A percentile compares a stretch with the other conserved stretches of the same genome.
Conservation (phyloP, 169 alveolate genomes). For the Babesia gibsoni region DNA sequence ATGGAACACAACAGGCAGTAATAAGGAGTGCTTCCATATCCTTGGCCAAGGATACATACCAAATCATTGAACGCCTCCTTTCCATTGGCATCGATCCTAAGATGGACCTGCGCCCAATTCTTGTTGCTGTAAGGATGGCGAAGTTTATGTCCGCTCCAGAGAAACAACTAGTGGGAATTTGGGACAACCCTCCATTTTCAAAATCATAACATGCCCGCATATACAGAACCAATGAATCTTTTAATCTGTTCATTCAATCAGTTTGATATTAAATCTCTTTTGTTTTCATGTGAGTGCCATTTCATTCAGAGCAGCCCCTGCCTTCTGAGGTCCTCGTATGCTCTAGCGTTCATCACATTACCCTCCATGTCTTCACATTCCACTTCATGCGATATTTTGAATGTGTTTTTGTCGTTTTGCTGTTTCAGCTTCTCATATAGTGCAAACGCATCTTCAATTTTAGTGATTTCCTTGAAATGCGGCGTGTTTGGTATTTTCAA, state of each 20-base stretch:
- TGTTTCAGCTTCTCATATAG: slow-evolving; percentile 90
- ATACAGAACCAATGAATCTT: no score
- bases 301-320: slow-evolving; percentile 88
- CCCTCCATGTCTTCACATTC: slow-evolving; percentile 98
- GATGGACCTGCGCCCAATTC: background rate
- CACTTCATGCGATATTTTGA: slow-evolving; percentile 89
- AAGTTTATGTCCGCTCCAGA: background rate
- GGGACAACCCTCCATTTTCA: slow-evolving; percentile 12
- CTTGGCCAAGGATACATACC: background rate
- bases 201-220: background rate
- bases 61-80: background rate
- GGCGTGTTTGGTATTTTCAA: slow-evolving; percentile 98
- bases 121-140: slow-evolving; percentile 3
- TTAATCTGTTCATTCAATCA: no score
- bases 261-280: no score
- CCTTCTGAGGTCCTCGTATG: slow-evolving; percentile 88
- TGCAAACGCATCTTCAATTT: slow-evolving; percentile 82
- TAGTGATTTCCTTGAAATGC: slow-evolving; percentile 90
- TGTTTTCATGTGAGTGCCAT: no score
- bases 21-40: slow-evolving; percentile 1
- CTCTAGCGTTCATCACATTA: slow-evolving; percentile 89
- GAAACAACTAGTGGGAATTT: slow-evolving; percentile 5
- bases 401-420: slow-evolving; percentile 86
- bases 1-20: slow-evolving; percentile 12
- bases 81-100: background rate